Base-by-base conservation (phyloP, 495 filamentous ascomycete species). In the Polyplosphaeria fusca region DNA sequence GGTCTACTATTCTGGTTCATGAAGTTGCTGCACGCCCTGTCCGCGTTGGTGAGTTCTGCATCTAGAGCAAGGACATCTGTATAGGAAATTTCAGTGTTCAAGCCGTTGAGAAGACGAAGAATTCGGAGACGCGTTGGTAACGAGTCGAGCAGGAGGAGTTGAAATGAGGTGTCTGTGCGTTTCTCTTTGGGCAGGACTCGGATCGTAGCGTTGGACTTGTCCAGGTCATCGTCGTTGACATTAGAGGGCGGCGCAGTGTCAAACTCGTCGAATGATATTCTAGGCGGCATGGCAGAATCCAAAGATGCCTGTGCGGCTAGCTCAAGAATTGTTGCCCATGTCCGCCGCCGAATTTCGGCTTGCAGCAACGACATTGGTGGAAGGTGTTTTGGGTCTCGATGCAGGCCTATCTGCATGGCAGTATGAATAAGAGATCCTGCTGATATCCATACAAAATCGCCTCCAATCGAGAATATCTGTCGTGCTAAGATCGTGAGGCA, bases 321-420 rank as follows among this genome's bases (percentile, higher is more conserved):
- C 52, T 87, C 84, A 16, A 86, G 61, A 23, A 87, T 78, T 3
- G 82, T 85, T 13, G 75, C 75, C 84, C 84, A 87, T 2, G 86
- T 52, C 19, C 83, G 70, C 43, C 83, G 76, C 2, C 82, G 78
- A 23, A 82, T 47, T 55, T 86, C 82, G 3, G 71, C 72, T 54
- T 78, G 75, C 18, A 80, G 71, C 0, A 69, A 37, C 1, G 74
- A 57, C 69, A 79, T 77, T 26, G 66, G 66, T 1, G 70, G 72
- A 42, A 82, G 77, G 30, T 77, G 69, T 18, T 71, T 71, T 0
- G 83, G 83, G 58, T 83, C 79, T 3, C 79, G 78, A 58, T 86
- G 81, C 14, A 85, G 53, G 1, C 80, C 80, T 66, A 84, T 80
- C 13, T 74, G 74, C 72, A 82, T 82, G 5, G 80, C 79, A 20